Percentiles rank a stretch among this genome's conserved stretches.
Conservation (phyloP, 306 rosid species). For the Prinsepia uniflora region DNA sequence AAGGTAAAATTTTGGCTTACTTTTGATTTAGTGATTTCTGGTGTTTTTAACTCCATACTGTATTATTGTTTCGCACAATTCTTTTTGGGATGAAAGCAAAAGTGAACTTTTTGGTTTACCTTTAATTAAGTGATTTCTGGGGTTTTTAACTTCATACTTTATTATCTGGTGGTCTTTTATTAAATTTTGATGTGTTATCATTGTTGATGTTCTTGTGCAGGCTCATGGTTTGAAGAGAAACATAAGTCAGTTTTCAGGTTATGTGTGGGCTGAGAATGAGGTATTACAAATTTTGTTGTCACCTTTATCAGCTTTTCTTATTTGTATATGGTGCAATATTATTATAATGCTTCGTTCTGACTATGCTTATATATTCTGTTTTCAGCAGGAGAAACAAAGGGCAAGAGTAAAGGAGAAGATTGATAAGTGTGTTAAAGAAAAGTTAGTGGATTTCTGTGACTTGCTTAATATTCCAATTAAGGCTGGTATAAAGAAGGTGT, state of each 20-base stretch:
- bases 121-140: constrained; percentile 8
- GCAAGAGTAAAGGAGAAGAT: constrained; percentile 76
- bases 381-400: constrained; percentile 70
- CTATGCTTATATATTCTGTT: constrained; percentile 17
- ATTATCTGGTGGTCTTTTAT: background rate
- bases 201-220: constrained; percentile 40
- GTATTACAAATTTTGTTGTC: constrained; percentile 26
- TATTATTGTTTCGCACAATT: constrained; percentile 55
- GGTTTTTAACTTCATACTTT: background rate
- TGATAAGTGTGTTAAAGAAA: constrained; percentile 89
- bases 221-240: constrained; percentile 61
- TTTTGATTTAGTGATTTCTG: constrained; percentile 8
- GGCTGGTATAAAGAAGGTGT: constrained; percentile 64
- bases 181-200: constrained; percentile 2
- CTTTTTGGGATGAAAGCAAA: constrained; percentile 84
- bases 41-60: background rate
- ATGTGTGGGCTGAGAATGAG: constrained; percentile 85
- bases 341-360: background rate
- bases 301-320: background rate
- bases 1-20: constrained; percentile 45
- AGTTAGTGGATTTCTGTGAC: constrained; percentile 78
- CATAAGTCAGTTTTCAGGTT: constrained; percentile 81
- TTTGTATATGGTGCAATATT: background rate
- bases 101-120: constrained; percentile 34
- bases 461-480: constrained; percentile 80